These are phyloP conservation scores for Auricularia heimuer DNA, from an alignment of 768 basidiomycete species.

Conservation along the genomic window DNA sequence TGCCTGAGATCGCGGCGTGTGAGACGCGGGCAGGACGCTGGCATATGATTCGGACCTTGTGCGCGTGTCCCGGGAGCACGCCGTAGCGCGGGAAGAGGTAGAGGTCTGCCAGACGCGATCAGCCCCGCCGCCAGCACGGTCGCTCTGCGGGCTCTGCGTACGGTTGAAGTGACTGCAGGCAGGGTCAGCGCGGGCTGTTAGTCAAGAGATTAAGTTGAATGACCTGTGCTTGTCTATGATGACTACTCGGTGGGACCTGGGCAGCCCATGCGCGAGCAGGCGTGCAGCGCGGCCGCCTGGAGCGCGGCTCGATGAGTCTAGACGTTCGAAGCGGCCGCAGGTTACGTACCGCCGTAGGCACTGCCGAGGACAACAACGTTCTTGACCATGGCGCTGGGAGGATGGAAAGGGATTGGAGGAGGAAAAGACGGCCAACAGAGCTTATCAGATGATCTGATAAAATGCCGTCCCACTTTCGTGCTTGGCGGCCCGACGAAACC, in stretches of 20 bases:
- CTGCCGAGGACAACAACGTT: neutral
- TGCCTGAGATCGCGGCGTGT: neutral
- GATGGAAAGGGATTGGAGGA: neutral
- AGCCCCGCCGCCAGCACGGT: neutral
- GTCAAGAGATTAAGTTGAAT: neutral
- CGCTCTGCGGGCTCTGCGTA: neutral
- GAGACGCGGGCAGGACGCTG: neutral
- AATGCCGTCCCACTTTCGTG: neutral
- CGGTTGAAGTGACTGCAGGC: neutral
- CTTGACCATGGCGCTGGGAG: neutral
- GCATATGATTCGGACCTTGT: neutral
- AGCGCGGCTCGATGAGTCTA: neutral
- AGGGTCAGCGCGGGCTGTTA: neutral
- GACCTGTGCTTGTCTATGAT: neutral
- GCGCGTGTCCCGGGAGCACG: neutral
- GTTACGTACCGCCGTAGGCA: neutral
- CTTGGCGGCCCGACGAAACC: neutral
- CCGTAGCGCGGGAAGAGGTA: conserved; percentile 2
- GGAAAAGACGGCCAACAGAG: neutral
- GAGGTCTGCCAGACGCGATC: neutral
- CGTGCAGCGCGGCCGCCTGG: neutral
- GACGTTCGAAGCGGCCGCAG: neutral
- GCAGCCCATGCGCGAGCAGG: neutral
- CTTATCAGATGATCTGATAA: neutral
- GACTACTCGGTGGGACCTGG: neutral